These are phyloP conservation scores for Schoenoplectus tabernaemontani DNA, from an alignment of 202 grass and related monocot genomes.

Conservation along the genomic window DNA sequence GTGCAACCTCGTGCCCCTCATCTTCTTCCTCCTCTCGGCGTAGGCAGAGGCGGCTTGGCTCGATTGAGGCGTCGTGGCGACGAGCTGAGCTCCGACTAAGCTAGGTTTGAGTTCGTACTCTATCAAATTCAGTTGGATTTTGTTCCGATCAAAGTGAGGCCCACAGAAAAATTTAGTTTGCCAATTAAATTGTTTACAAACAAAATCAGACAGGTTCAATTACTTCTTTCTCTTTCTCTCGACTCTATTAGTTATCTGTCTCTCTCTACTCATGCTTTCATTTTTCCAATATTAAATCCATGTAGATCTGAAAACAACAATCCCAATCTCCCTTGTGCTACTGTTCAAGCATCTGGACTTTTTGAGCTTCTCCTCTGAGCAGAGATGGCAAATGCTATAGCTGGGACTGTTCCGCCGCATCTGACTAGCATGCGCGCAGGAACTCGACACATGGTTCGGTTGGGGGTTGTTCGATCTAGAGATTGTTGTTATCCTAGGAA, in stretches of 20 bases:
- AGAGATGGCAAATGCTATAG: conserved; percentile 19
- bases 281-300: neutral
- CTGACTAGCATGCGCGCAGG: neutral
- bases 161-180: neutral
- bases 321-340: neutral
- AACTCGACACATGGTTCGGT: neutral
- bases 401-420: neutral
- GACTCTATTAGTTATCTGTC: neutral
- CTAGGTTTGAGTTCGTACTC: neutral
- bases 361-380: neutral
- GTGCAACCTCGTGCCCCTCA: neutral
- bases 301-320: neutral
- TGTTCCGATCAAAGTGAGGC: neutral
- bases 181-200: neutral
- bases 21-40: neutral
- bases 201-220: neutral
- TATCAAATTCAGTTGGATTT: neutral
- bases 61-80: neutral
- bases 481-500: neutral
- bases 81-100: neutral
- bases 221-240: neutral
- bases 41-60: neutral
- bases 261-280: neutral
- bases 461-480: conserved; percentile 14
- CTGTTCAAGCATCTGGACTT: neutral